Base-by-base conservation (phyloP, 192 early-diverging fungal genomes). In the Gigaspora rosea region DNA sequence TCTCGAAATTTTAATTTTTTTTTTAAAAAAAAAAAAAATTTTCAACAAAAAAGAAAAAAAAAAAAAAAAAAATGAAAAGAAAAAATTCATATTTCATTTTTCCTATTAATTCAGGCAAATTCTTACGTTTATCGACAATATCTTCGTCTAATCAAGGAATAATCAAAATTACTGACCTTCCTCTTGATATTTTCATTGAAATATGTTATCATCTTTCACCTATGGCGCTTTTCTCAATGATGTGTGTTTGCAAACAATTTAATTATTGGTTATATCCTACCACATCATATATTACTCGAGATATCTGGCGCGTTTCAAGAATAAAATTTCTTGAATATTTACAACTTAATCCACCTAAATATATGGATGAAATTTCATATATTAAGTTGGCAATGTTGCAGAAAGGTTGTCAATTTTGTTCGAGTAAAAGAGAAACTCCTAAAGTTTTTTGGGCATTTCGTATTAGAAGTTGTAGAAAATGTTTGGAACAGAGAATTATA, bases 381-480 rank as follows among this genome's bases (percentile, higher is more conserved):
- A 57, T 72, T 32, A 50, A 36, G 49, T 47, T 72, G 20, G 27
- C 71, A 4, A 41, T 72, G 52, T 15, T 72, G 11, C 49, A 57
- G 8, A 72, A 36, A n/a, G 49, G 49, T 27, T 72, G 70, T 56
- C 70, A 72, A 56, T 12, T 72, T 56, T 72, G 70, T 72, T 18
- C 12, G 27, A 72, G 18, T 56, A 50, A 47, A 52, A 4, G 52
- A 4, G 22, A 33, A 4, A 56, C 22, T 32, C 32, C 32, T 27
- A 56, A 72, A 56, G 49, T 72, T 56, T 72, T 52, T 54, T 72
- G 70, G 70, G 50, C 52, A 33, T 72, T 72, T 72, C 27, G 51
- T 9, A 22, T 72, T 54, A 51, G 70, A 36, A 11, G 47, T 35
- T 72, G 70, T 36, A 27, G 9, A 54, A 18, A 27, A 33, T 72